A percentile compares a stretch with the other conserved stretches of the same genome.
Conservation (phyloP, 2,329 filamentous ascomycete genomes). For the Colletotrichum incanum region DNA sequence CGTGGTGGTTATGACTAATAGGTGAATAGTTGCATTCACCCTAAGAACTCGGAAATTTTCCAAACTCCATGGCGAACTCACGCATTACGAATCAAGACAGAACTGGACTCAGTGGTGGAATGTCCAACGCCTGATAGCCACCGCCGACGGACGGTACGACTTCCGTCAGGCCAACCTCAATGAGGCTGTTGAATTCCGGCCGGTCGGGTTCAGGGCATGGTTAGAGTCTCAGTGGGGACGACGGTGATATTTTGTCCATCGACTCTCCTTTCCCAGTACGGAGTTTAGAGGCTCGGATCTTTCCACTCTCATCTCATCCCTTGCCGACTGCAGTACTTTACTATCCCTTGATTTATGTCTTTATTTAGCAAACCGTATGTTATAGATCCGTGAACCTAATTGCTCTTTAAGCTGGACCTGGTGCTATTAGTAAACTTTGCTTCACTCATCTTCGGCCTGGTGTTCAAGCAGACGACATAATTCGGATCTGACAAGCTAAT, state of each 20-base stretch:
- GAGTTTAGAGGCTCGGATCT: neutral
- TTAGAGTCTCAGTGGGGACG: constrained; percentile 63
- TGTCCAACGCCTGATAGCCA: constrained; percentile 76
- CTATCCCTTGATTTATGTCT: neutral
- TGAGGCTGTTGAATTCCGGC: constrained; percentile 62
- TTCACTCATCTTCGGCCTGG: neutral
- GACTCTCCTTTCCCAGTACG: neutral
- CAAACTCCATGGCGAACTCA: constrained; percentile 58
- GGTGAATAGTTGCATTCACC: constrained; percentile 56
- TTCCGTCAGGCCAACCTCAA: constrained; percentile 75
- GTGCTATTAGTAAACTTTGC: neutral
- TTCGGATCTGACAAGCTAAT: neutral
- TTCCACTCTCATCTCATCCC: neutral
- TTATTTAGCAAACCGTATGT: neutral
- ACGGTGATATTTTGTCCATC: constrained; percentile 33
- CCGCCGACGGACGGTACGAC: constrained; percentile 78
- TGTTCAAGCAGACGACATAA: neutral
- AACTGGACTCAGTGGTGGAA: constrained; percentile 66
- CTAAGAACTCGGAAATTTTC: constrained; percentile 56
- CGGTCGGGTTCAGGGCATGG: constrained; percentile 70
- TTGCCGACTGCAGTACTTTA: neutral
- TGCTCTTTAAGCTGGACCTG: neutral
- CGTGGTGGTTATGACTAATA: neutral
- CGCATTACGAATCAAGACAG: constrained; percentile 62
- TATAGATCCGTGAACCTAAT: neutral